Conservation (phyloP, 73 alveolate genomes). For the Symbiodinium pilosum region DNA sequence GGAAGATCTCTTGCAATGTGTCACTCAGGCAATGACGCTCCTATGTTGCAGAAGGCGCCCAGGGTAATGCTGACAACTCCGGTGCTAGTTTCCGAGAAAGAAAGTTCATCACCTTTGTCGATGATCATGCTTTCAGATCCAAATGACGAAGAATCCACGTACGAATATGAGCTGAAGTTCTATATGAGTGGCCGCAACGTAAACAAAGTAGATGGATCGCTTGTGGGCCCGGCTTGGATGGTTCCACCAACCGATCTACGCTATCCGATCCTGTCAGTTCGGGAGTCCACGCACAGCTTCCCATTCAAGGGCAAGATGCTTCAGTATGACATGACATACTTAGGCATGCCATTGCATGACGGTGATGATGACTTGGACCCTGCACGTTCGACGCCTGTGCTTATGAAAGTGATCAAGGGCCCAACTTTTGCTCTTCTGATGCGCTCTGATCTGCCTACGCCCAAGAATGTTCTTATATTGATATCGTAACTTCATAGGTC, state of each 20-base stretch:
- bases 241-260: not conserved
- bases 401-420: not conserved
- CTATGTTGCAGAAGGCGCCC: not conserved
- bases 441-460: not conserved
- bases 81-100: not conserved
- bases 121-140: not conserved
- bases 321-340: not conserved
- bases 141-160: not conserved
- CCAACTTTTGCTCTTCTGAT: not conserved
- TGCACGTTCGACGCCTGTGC: not conserved
- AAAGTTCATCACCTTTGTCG: not conserved
- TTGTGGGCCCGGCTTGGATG: slow-evolving; percentile 31
- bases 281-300: not conserved
- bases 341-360: not conserved
- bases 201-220: not conserved
- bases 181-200: not conserved
- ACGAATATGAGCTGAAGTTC: not conserved
- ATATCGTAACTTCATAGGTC: no score
- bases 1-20: not conserved
- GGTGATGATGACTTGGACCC: no score
- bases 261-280: not conserved
- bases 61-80: not conserved
- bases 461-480: not conserved
- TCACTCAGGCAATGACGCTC: not conserved
- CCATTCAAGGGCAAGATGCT: not conserved